Evolutionary conservation across 164 flowering plant genomes (phyloP), one percentile per base, ranked within the genome.

Genomic region (Vitis amurensis): DNA sequence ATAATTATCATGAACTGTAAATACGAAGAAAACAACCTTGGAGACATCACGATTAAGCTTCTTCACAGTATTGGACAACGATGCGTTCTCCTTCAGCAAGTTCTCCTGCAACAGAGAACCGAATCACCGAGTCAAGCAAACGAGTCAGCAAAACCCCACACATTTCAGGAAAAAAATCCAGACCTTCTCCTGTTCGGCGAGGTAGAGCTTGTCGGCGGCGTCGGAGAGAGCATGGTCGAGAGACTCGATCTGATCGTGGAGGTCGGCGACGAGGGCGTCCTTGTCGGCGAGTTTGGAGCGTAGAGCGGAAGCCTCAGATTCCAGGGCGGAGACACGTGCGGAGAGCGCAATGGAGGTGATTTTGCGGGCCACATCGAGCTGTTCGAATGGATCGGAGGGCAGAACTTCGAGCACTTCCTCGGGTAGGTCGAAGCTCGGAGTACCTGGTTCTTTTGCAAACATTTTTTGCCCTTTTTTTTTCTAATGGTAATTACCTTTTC

Each of bases 301-400:
- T 49, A 92, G 89, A 17, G 11, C 69, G 52, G 86, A 74, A 17
- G 86, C 58, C 74, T 94, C 97, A 1, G 91, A 82, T 74, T 94
- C 96, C 69, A 94, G 88, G 52, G 80, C 68, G 57, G 88, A 74
- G 78, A 94, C 86, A 56, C 97, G 96, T 49, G 96, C 77, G 27
- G 98, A 81, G 64, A 94, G 86, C 51, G 98, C 98, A 63, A 92
- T 85, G 80, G 98, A 94, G 13, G 98, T 92, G 86, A 94, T 90
- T 58, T 90, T 92, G 68, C 98, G 96, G 30, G 98, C 98, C 47
- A 94, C 84, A 66, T 94, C 98, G 27, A 94, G 97, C 72, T 92
- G 98, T 50, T 89, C 87, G 83, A 85, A 94, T 0, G 98, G 98
- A 72, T 94, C 98, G 11, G 92, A 73, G 48, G 98, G 98, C 55